Evolutionary conservation across 192 early-diverging fungal genomes (phyloP).

Genomic region (Gryganskiella cystojenkinii): DNA sequence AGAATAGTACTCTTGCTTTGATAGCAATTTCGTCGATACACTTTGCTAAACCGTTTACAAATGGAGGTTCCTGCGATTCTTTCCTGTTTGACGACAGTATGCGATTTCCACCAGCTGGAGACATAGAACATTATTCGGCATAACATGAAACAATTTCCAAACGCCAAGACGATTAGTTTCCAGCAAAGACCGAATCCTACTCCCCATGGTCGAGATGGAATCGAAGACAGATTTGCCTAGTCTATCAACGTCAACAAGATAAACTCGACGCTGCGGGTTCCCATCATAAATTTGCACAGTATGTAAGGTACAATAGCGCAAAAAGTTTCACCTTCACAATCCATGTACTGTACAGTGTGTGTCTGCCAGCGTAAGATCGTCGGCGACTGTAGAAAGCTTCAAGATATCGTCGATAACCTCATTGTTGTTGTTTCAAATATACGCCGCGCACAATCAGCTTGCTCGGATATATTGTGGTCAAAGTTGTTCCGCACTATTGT

Average conservation of each 20-base stretch:
- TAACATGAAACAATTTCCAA: slow-evolving; percentile 28
- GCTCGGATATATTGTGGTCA: too few species aligned
- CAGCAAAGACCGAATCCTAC: slow-evolving; percentile 10
- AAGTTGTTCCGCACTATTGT: too few species aligned
- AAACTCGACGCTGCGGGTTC: slow-evolving; percentile 18
- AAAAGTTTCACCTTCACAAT: slow-evolving; percentile 16
- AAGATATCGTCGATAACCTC: slow-evolving; percentile 13
- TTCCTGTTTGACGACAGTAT: slow-evolving; percentile 16
- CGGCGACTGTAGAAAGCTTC: slow-evolving; percentile 12
- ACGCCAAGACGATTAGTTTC: slow-evolving; percentile 14
- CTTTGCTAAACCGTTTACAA: slow-evolving; percentile 8
- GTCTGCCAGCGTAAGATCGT: slow-evolving; percentile 13
- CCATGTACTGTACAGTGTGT: slow-evolving; percentile 16
- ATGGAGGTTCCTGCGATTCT: neutral
- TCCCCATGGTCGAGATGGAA: slow-evolving; percentile 11
- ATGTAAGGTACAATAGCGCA: slow-evolving; percentile 9
- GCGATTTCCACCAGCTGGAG: slow-evolving; percentile 19
- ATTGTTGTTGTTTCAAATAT: too few species aligned
- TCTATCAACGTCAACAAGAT: slow-evolving; percentile 18
- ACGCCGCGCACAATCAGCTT: too few species aligned
- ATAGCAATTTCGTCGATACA: slow-evolving; percentile 24
- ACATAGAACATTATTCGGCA: slow-evolving; percentile 19
- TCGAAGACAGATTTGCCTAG: slow-evolving; percentile 14
- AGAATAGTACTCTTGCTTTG: slow-evolving; percentile 14
- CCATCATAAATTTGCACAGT: slow-evolving; percentile 21